A percentile compares a stretch with the other conserved stretches of the same genome.
These are phyloP conservation scores for Hypoxylon sp. DNA, from an alignment of 2,329 filamentous ascomycete genomes.

Conservation along the genomic window DNA sequence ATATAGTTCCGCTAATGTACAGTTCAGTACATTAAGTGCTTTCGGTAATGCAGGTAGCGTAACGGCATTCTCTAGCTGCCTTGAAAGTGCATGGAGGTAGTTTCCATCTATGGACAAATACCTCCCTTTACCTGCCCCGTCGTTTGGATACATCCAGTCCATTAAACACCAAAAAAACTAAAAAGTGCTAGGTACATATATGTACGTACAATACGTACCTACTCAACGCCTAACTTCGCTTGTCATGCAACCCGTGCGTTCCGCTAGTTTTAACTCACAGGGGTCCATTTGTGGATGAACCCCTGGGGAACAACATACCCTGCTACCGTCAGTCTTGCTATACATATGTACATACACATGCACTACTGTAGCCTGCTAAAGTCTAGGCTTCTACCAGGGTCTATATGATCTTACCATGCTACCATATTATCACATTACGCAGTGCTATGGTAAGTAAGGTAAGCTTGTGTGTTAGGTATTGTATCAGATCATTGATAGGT, in stretches of 20 bases:
- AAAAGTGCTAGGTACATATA: too few relatives aligned
- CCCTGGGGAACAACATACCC: slow-evolving; percentile 25
- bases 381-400: slow-evolving; percentile 27
- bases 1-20: slow-evolving; percentile 39
- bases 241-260: slow-evolving; percentile 26
- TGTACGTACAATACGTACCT: not conserved
- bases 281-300: slow-evolving; percentile 32
- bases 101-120: slow-evolving; percentile 23
- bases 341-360: too few relatives aligned
- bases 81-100: slow-evolving; percentile 20
- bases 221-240: slow-evolving; percentile 25
- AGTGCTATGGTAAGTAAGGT: not conserved
- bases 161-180: not conserved
- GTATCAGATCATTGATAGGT: slow-evolving; percentile 3
- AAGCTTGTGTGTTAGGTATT: not conserved
- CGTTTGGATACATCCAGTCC: slow-evolving; percentile 7
- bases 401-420: slow-evolving; percentile 9
- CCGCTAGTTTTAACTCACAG: slow-evolving; percentile 26
- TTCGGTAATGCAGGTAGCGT: slow-evolving; percentile 44
- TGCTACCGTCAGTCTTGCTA: slow-evolving; percentile 6
- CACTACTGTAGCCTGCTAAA: slow-evolving; percentile 8
- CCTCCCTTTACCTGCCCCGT: slow-evolving; percentile 24
- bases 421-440: not conserved
- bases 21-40: slow-evolving; percentile 34
- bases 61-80: slow-evolving; percentile 43